Base-by-base conservation (phyloP, 768 basidiomycete genomes). In the Phylloporus rhodoxanthus region DNA sequence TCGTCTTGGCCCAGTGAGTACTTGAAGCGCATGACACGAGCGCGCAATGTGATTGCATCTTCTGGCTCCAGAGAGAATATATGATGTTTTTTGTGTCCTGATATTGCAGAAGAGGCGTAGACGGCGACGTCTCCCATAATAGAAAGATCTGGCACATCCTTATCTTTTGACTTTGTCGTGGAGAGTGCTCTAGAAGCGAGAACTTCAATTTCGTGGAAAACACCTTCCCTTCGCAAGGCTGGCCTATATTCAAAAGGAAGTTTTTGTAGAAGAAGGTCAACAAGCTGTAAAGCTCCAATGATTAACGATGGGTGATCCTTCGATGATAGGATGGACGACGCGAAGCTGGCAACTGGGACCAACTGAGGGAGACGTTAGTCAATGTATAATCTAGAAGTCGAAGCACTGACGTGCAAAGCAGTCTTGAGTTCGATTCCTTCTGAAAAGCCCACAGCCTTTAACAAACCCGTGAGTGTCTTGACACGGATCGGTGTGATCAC, bases 291-390 rank as follows among this genome's bases (percentile, higher is more conserved):
- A 3, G 91, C 93, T 32, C 85, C 85, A 33, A 90, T 85, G 29
- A 96, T 87, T 38, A 95, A 78, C 0, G 83, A 79, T 2, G 87
- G 82, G 54, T 94, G 90, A 64, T 99, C 96, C 59, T 84, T 87
- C 0, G 90, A 91, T 0, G 95, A 96, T 30, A 98, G 69, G 47
- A 98, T 91, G 1, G 91, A 91, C 0, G 92, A 93, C 2, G 94
- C 84, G 66, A 98, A 98, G 65, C 91, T 90, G 2, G 96, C 91
- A 43, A 99, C 81, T 10, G 96, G 93, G 5, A 99, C 95, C 61
- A 80, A 84, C 94, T 97, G 17, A 41, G 15, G 25, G 53, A 51
- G 46, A 43, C 8, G 19, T 49, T 57, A 30, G 44, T 53, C 46
- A 44, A 37, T 38, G 46, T 17, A 47, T n/a, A 21, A 34, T 6